These are phyloP conservation scores for Rhododendron molle DNA, from an alignment of 148 eudicot species.

Conservation along the genomic window DNA sequence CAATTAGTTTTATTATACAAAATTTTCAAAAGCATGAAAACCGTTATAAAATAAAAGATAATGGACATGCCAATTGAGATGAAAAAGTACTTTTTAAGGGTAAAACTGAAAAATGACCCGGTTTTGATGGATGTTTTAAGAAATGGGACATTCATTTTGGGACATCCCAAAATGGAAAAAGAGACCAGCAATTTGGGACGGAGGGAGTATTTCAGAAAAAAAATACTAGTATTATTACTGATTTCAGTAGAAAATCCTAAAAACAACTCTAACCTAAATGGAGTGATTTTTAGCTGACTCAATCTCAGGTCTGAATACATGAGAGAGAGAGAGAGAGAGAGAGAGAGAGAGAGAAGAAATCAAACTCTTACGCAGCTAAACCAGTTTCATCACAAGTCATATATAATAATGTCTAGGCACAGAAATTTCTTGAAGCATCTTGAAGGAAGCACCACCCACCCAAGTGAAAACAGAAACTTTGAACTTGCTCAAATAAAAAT, in stretches of 20 bases:
- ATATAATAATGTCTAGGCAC: not conserved
- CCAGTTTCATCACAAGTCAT: not conserved
- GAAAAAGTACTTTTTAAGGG: too few relatives aligned
- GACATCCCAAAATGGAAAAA: too few relatives aligned
- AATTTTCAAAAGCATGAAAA: too few relatives aligned
- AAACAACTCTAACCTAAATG: not conserved
- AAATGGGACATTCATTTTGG: too few relatives aligned
- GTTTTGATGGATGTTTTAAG: too few relatives aligned
- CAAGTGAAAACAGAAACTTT: not conserved
- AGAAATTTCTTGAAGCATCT: not conserved
- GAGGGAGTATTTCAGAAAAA: not conserved
- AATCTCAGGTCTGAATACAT: not conserved
- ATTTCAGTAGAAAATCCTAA: not conserved
- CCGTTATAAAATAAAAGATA: too few relatives aligned
- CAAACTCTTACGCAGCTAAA: not conserved
- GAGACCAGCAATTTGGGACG: too few relatives aligned
- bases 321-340: not conserved
- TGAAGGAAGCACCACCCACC: not conserved
- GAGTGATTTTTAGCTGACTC: not conserved
- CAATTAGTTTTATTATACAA: too few relatives aligned
- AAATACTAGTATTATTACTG: not conserved
- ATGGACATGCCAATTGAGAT: too few relatives aligned
- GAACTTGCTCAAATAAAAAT: not conserved
- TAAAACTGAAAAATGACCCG: too few relatives aligned
- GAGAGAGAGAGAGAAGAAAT: not conserved